Evolutionary conservation across 108 stramenopile species (phyloP).

Genomic region (Skeletonema grethae): DNA sequence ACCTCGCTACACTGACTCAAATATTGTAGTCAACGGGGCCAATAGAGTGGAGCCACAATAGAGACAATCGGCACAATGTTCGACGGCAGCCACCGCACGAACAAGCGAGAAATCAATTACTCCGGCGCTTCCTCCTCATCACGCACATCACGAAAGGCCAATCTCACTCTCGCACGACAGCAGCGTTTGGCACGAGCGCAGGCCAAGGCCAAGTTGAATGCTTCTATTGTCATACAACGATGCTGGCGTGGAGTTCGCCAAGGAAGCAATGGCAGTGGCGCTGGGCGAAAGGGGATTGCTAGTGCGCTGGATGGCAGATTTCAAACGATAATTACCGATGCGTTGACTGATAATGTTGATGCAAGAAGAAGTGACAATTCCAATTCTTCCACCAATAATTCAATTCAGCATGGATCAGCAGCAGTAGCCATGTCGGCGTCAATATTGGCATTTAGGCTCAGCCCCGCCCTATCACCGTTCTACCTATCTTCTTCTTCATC

Average conservation of each 20-base stretch:
- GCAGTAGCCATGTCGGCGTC: conserved; percentile 6
- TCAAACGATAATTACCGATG: background rate
- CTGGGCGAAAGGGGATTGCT: conserved; percentile 29
- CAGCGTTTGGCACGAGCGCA: conserved; percentile 30
- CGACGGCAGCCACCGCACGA: conserved; percentile 46
- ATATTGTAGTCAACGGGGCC: no score
- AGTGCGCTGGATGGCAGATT: conserved; percentile 8
- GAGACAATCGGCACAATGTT: conserved; percentile 17
- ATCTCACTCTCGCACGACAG: conserved; percentile 20
- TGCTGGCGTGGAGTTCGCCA: conserved; percentile 36
- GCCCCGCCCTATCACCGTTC: conserved; percentile 25
- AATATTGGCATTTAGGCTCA: conserved; percentile 34
- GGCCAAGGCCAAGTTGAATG: conserved; percentile 28
- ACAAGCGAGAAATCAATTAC: conserved; percentile 44
- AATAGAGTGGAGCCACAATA: no score
- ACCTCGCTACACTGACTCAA: no score
- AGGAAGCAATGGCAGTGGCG: background rate
- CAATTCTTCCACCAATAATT: background rate
- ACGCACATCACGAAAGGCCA: conserved; percentile 13
- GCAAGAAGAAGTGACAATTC: background rate
- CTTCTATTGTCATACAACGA: conserved; percentile 14
- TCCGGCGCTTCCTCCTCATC: conserved; percentile 30
- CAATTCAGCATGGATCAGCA: background rate
- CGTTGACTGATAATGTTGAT: background rate
- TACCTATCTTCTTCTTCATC: conserved; percentile 3